These are phyloP conservation scores for Silybum marianum DNA, from an alignment of 129 eudicot species.

Conservation along the genomic window DNA sequence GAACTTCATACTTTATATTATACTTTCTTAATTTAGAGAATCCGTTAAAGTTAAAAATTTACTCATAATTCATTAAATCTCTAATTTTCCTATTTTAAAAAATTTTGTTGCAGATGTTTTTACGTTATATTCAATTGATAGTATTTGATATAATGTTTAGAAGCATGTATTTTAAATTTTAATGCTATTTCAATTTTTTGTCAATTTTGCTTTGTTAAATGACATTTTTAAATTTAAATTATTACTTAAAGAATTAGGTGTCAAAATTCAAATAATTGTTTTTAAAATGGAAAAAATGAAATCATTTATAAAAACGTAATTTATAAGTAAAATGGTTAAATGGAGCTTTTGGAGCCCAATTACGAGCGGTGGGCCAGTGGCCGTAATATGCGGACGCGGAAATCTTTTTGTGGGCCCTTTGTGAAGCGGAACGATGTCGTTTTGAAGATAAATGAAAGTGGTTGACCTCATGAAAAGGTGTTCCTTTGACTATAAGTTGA, in stretches of 20 bases:
- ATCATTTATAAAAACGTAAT: background rate
- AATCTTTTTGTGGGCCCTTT: background rate
- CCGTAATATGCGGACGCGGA: slow-evolving; percentile 15
- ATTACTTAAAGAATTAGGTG: background rate
- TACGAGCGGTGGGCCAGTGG: slow-evolving; percentile 1
- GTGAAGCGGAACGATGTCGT: background rate
- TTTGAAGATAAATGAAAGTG: background rate
- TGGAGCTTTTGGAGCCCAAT: background rate
- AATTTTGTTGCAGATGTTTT: too few relatives aligned
- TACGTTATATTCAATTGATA: background rate
- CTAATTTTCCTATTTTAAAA: too few relatives aligned
- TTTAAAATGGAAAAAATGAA: background rate
- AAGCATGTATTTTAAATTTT: too few relatives aligned
- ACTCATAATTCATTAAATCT: too few relatives aligned
- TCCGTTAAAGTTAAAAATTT: background rate
- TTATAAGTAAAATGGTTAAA: background rate
- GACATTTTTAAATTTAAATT: background rate
- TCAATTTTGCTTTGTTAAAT: background rate
- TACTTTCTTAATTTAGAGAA: background rate
- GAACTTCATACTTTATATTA: too few relatives aligned
- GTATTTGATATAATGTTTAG: background rate
- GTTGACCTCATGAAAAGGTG: slow-evolving; percentile 12
- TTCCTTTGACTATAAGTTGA: background rate
- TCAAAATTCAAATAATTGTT: background rate
- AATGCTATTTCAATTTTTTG: background rate